Percentiles rank a stretch among this genome's conserved stretches.
Conservation (phyloP, 768 basidiomycete species). For the Gyrodon lividus region DNA sequence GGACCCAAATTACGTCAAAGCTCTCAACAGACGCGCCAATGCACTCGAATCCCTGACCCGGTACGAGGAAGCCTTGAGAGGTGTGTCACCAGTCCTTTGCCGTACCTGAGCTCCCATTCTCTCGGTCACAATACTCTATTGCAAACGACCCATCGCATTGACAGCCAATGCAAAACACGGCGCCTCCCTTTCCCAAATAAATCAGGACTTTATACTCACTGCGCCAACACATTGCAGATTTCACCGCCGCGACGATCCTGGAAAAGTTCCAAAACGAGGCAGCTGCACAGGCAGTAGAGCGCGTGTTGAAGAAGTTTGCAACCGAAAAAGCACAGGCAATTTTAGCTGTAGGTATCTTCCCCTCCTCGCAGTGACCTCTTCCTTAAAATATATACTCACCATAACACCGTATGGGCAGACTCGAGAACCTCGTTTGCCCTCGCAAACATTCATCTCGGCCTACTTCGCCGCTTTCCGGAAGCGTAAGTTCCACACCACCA, state of each 20-base stretch:
- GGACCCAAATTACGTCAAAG: slow-evolving; percentile 85
- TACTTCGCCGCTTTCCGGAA: slow-evolving; percentile 97
- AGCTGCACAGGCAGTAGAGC: slow-evolving; percentile 81
- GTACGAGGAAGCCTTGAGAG: slow-evolving; percentile 75
- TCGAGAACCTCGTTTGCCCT: slow-evolving; percentile 82
- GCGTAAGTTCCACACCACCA: slow-evolving; percentile 47
- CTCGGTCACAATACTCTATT: not conserved
- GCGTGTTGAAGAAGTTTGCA: slow-evolving; percentile 86
- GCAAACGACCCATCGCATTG: too few species aligned
- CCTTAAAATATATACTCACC: not conserved
- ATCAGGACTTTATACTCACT: too few species aligned
- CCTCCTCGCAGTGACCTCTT: not conserved
- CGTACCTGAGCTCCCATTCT: not conserved
- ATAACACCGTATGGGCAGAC: slow-evolving; percentile 28
- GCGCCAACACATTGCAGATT: slow-evolving; percentile 52
- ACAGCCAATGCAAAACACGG: too few species aligned
- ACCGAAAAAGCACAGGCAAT: slow-evolving; percentile 71
- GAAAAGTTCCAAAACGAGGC: slow-evolving; percentile 86
- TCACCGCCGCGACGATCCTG: slow-evolving; percentile 93
- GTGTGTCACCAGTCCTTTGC: slow-evolving; percentile 38
- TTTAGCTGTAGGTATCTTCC: slow-evolving; percentile 48
- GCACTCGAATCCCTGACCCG: slow-evolving; percentile 78
- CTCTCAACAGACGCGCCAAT: slow-evolving; percentile 83
- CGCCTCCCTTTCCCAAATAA: too few species aligned
- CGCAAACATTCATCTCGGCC: slow-evolving; percentile 87